phyloP scores from a whole-genome alignment of 495 filamentous ascomycete genomes.

The Astrocystis sublimbata region DNA sequence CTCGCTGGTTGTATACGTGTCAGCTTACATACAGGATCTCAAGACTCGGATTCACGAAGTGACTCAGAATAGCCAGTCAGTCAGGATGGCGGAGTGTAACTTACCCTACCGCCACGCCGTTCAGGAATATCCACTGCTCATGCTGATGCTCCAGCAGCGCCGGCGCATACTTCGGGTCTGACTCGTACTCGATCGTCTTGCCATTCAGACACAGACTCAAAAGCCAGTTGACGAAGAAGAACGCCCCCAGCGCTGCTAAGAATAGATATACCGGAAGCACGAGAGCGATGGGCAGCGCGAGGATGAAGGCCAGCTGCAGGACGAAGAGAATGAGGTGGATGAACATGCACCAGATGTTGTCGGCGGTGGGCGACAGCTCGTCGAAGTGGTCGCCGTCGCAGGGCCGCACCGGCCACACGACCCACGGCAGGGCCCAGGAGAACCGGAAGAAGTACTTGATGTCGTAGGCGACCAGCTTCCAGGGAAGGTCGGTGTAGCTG shows the following conservation, averaged over 20 bases:
- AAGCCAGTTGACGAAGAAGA: slow-evolving; percentile 48
- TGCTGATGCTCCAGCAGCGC: slow-evolving; percentile 46
- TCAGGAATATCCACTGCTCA: slow-evolving; percentile 76
- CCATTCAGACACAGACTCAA: slow-evolving; percentile 56
- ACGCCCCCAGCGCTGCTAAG: slow-evolving; percentile 32
- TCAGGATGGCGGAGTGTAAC: too few relatives aligned
- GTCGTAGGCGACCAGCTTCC: slow-evolving; percentile 56
- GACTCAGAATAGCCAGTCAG: too few relatives aligned
- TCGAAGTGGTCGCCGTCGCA: slow-evolving; percentile 52
- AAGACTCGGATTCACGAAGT: too few relatives aligned
- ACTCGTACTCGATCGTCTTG: slow-evolving; percentile 40
- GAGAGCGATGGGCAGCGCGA: slow-evolving; percentile 49
- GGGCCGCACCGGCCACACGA: slow-evolving; percentile 55
- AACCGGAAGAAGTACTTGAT: slow-evolving; percentile 54
- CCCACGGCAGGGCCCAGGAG: slow-evolving; percentile 51
- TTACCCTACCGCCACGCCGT: slow-evolving; percentile 66
- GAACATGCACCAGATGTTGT: slow-evolving; percentile 51
- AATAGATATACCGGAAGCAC: slow-evolving; percentile 55
- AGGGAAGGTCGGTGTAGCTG: slow-evolving; percentile 62
- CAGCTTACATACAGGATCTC: slow-evolving; percentile 1
- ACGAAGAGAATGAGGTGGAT: slow-evolving; percentile 54
- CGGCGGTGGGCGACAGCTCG: slow-evolving; percentile 56
- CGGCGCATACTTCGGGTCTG: slow-evolving; percentile 45
- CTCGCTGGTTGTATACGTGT: slow-evolving; percentile 32
- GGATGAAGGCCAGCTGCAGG: slow-evolving; percentile 51